These are phyloP conservation scores for Ramaria sp. DNA, from an alignment of 768 basidiomycete genomes.

Conservation along the genomic window DNA sequence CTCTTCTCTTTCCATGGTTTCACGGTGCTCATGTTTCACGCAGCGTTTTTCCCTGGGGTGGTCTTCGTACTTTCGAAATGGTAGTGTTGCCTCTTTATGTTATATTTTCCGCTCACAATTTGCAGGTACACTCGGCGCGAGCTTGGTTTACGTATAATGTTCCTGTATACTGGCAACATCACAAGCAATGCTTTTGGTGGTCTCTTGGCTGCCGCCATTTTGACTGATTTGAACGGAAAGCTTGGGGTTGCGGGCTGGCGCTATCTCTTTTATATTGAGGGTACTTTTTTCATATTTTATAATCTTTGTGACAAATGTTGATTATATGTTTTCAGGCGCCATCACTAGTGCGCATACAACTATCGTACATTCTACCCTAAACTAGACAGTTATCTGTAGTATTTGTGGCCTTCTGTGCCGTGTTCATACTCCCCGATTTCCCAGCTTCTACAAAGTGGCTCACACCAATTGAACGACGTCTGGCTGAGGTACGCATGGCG, in stretches of 20 bases:
- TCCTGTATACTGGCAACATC: conserved; percentile 61
- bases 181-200: conserved; percentile 78
- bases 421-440: conserved; percentile 66
- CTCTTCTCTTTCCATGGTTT: conserved; percentile 8
- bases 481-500: conserved; percentile 56
- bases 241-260: conserved; percentile 65
- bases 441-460: conserved; percentile 49
- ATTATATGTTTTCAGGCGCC: neutral
- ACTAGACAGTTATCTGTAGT: conserved; percentile 6
- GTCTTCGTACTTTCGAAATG: conserved; percentile 25
- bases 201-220: conserved; percentile 65
- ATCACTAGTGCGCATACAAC: neutral
- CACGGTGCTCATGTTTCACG: neutral
- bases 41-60: conserved; percentile 23
- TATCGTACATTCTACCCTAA: neutral
- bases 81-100: conserved; percentile 18
- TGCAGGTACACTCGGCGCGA: conserved; percentile 64
- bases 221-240: conserved; percentile 60
- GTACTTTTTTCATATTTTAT: conserved; percentile 24
- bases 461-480: conserved; percentile 32
- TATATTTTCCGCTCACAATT: conserved; percentile 18
- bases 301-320: neutral
- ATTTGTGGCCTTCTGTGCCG: conserved; percentile 36
- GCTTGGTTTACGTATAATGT: conserved; percentile 55
- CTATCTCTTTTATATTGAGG: conserved; percentile 20